Evolutionary conservation across 257 asterid species (phyloP).

Genomic region (Fraxinus quadrangulata): DNA sequence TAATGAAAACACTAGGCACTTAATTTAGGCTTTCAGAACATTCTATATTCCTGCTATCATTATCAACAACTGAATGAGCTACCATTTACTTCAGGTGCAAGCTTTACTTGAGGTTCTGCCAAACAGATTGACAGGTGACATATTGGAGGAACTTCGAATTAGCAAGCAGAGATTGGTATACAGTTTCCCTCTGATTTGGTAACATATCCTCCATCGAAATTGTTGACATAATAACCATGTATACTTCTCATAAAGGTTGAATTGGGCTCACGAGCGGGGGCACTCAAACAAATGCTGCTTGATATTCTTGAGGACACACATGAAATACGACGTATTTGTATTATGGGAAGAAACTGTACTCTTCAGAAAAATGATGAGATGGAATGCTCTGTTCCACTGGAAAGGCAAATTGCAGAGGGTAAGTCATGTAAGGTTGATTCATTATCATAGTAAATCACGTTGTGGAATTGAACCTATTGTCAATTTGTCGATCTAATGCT

Average conservation of each 20-base stretch:
- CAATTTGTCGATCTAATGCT: constrained; percentile 21
- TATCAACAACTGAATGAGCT: constrained; percentile 1
- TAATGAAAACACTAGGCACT: background rate
- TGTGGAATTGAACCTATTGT: constrained; percentile 12
- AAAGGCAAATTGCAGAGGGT: constrained; percentile 94
- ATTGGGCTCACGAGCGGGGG: constrained; percentile 92
- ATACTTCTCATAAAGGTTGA: constrained; percentile 67
- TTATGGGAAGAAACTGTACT: constrained; percentile 90
- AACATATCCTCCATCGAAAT: constrained; percentile 14
- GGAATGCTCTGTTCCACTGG: constrained; percentile 75
- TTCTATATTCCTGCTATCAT: background rate
- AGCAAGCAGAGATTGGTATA: constrained; percentile 92
- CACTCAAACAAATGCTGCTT: constrained; percentile 95
- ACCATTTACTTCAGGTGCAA: constrained; percentile 69
- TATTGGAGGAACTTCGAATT: constrained; percentile 90
- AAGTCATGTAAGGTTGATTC: constrained; percentile 24
- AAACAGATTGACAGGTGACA: constrained; percentile 81
- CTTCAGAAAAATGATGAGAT: constrained; percentile 61
- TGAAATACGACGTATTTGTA: constrained; percentile 88
- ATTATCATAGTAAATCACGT: constrained; percentile 21
- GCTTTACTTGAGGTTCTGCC: constrained; percentile 94
- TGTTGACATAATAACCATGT: constrained; percentile 12
- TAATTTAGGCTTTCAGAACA: background rate
- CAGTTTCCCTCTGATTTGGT: constrained; percentile 1
- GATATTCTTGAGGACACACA: constrained; percentile 98